Evolutionary conservation across 2,329 filamentous ascomycete species (phyloP).

Genomic region (Colletotrichum sp.): DNA sequence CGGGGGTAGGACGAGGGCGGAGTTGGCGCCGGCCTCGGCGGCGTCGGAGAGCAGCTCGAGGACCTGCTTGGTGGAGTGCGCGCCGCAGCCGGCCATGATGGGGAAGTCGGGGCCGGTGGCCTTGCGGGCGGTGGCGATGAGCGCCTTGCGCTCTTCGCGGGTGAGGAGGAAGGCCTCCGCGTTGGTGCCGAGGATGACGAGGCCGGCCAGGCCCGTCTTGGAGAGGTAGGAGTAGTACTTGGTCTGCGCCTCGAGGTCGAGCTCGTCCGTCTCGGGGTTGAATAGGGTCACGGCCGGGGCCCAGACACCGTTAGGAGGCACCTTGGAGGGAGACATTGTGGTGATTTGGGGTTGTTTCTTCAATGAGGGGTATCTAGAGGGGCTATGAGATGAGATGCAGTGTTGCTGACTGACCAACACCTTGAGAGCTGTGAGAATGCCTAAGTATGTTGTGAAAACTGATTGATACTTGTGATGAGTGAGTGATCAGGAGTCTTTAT

Average conservation of each 20-base stretch:
- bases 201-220: constrained; percentile 51
- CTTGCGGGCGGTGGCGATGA: constrained; percentile 60
- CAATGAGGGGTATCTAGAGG: background rate
- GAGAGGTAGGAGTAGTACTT: constrained; percentile 59
- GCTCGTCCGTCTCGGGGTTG: constrained; percentile 50
- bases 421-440: background rate
- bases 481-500: background rate
- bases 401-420: background rate
- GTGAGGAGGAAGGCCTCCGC: constrained; percentile 62
- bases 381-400: background rate
- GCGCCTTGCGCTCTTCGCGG: constrained; percentile 60
- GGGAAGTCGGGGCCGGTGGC: constrained; percentile 59
- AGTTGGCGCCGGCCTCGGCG: constrained; percentile 64
- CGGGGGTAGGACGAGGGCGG: constrained; percentile 64
- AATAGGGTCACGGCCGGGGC: constrained; percentile 61
- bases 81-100: constrained; percentile 68
- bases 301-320: constrained; percentile 47
- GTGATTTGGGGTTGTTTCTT: background rate
- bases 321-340: constrained; percentile 3
- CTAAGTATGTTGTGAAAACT: background rate
- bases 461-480: background rate
- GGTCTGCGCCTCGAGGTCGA: constrained; percentile 51
- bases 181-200: constrained; percentile 61
- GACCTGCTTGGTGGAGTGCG: constrained; percentile 68
- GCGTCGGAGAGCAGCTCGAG: constrained; percentile 66